Evolutionary conservation across 768 basidiomycete genomes (phyloP).

Genomic region (Hysterangium stoloniferum): DNA sequence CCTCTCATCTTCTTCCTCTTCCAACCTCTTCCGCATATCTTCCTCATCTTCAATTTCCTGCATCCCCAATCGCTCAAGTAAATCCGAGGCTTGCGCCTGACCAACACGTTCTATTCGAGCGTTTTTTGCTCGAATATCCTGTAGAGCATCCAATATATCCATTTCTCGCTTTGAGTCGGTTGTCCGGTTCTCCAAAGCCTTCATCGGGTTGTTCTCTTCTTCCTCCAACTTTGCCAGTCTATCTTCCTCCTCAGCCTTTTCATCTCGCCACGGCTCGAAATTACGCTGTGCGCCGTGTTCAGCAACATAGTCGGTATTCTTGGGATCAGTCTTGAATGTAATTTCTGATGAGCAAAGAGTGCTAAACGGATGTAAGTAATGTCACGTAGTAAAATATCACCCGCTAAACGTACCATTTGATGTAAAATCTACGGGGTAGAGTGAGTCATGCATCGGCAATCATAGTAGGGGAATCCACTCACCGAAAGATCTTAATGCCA

Average conservation of each 20-base stretch:
- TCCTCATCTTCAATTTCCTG: conserved; percentile 75
- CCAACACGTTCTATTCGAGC: conserved; percentile 85
- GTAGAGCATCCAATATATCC: conserved; percentile 94
- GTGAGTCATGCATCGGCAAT: conserved; percentile 1
- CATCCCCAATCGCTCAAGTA: conserved; percentile 51
- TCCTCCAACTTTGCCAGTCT: conserved; percentile 78
- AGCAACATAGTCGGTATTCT: conserved; percentile 88
- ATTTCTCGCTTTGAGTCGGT: conserved; percentile 93
- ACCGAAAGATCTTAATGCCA: conserved; percentile 91
- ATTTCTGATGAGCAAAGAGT: conserved; percentile 96
- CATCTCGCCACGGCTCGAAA: conserved; percentile 95
- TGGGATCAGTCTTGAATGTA: conserved; percentile 99
- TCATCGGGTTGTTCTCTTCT: conserved; percentile 97
- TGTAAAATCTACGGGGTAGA: conserved; percentile 48
- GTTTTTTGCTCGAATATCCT: conserved; percentile 83
- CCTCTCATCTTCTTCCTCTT: conserved; percentile 90
- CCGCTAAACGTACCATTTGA: conserved; percentile 63
- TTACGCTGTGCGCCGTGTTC: conserved; percentile 98
- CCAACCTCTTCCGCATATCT: conserved; percentile 55
- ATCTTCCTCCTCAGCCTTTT: conserved; percentile 70
- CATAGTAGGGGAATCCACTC: not conserved
- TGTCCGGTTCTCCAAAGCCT: conserved; percentile 87
- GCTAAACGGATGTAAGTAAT: conserved; percentile 31
- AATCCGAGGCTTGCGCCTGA: conserved; percentile 49
- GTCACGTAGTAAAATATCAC: conserved; percentile 22